Evolutionary conservation across 2,329 filamentous ascomycete genomes (phyloP), one percentile per base, ranked within the genome.

Genomic region (Emericellopsis cladophorae): DNA sequence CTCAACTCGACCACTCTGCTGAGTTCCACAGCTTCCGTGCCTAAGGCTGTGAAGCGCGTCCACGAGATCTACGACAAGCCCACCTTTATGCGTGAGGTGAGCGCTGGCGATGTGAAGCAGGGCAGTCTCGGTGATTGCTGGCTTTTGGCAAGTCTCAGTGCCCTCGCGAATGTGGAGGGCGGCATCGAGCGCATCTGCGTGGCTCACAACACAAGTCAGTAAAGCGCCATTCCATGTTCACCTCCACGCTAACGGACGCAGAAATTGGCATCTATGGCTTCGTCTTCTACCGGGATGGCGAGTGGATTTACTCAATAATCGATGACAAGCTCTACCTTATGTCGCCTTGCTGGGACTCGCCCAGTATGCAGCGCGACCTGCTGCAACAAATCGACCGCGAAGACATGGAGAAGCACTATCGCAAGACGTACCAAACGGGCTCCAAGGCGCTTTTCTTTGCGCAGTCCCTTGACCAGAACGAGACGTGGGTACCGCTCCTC

Each of bases 281-380:
- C 52, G 84, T 93, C 38, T 93, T 94, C 55, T 84, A 83, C 55
- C 68, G 86, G 55, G 87, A 94, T 52, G 87, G 87, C 40, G 85
- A 92, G 59, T 95, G 87, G 88, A 84, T 90, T 42, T 87, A 88
- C 50, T 88, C 84, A 43, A 89, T 95, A 46, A 79, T 95, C 44
- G 88, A 95, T 54, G 88, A 95, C 59, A 93, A 93, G 60, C 70
- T 95, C 3, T 93, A 85, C 56, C 72, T 94, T 15, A 84, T 81
- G 44, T 85, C 84, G 2, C 82, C 85, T 5, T 81, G 84, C 53
- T 93, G 86, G 65, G 84, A 93, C 48, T 84, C 85, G 29, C 81
- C 78, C 1, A 79, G 83, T 39, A 72, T 84, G 55, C 82, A 88
- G 53, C 76, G 84, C 32, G 74, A 84, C 41, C 67, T 87, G 21